A percentile compares a stretch with the other conserved stretches of the same genome.
Evolutionary conservation across 306 rosid genomes (phyloP).

Genomic region (Quercus berberidifolia): DNA sequence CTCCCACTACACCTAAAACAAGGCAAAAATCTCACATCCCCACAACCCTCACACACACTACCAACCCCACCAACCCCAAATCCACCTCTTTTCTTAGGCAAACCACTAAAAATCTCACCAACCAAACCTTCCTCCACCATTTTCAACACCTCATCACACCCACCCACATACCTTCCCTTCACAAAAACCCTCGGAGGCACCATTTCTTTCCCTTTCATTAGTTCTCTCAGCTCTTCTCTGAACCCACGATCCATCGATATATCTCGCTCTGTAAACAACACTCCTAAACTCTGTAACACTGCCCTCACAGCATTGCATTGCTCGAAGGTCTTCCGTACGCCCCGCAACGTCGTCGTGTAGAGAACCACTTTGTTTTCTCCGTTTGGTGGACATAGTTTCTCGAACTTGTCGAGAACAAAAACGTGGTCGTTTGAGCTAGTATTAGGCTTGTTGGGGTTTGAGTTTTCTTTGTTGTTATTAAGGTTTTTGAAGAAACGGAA

Average conservation of each 20-base stretch:
- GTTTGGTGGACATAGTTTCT: conserved; percentile 56
- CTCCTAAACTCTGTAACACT: conserved; percentile 54
- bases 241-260: conserved; percentile 84
- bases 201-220: conserved; percentile 43
- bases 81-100: conserved; percentile 46
- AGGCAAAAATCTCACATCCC: conserved; percentile 73
- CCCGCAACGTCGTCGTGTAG: conserved; percentile 80
- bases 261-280: conserved; percentile 70
- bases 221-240: conserved; percentile 47
- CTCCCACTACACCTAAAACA: conserved; percentile 83
- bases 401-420: conserved; percentile 32
- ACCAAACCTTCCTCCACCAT: conserved; percentile 65
- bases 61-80: conserved; percentile 75
- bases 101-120: conserved; percentile 52
- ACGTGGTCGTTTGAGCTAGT: not conserved
- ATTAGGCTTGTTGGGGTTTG: conserved; percentile 36
- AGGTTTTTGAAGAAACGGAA: conserved; percentile 1
- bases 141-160: conserved; percentile 60
- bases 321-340: conserved; percentile 73
- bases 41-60: conserved; percentile 76
- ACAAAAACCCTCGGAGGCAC: conserved; percentile 77
- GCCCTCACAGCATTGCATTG: conserved; percentile 68
- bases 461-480: conserved; percentile 59
- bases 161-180: conserved; percentile 68
- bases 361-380: conserved; percentile 80